Base-by-base conservation (phyloP, 2,329 filamentous ascomycete genomes). In the Fusarium udum region DNA sequence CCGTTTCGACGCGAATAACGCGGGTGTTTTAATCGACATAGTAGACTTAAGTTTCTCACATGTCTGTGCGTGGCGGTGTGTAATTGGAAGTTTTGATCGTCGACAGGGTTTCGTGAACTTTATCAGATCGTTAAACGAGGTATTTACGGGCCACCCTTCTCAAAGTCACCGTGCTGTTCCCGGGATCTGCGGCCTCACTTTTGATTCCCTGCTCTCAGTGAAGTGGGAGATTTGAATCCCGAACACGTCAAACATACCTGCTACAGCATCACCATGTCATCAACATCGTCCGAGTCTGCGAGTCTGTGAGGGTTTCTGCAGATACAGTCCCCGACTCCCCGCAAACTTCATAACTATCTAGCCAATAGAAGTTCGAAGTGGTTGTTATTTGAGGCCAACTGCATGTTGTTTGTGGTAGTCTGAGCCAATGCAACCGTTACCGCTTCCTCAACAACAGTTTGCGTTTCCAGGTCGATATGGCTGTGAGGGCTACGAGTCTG, bases 161-260 rank as follows among this genome's bases (percentile, higher is more conserved):
- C 26, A 28, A 32, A 14, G 16, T 7, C 15, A 5, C 31, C 8
- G 6, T 34, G 31, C 22, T 34, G 12, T 34, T 24, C n/a, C 22
- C 24, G 34, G 24, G 3, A 28, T 28, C 24, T 39, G 20, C 24
- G 34, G 11, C 14, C 11, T 53, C 18, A 16, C 18, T 22, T 37
- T 26, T 16, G 10, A 37, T 11, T 9, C 14, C 20, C 34, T 18
- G 7, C 1, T 22, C 20, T 7, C 11, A 0, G 7, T 6, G 4
- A 12, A 0, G 6, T 37, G 10, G 22, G 4, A 20, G 3, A n/a
- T 16, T 39, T n/a, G 10, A 10, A 28, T 16, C 15, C 10, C 3
- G 1, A 36, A 13, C 28, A 22, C 15, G 4, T 37, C 24, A 22
- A 37, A 4, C 0, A 0, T 20, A 26, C 0, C 4, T 28, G 2